phyloP scores from a whole-genome alignment of 805 yeast genomes.

The Lachancea waltii region DNA sequence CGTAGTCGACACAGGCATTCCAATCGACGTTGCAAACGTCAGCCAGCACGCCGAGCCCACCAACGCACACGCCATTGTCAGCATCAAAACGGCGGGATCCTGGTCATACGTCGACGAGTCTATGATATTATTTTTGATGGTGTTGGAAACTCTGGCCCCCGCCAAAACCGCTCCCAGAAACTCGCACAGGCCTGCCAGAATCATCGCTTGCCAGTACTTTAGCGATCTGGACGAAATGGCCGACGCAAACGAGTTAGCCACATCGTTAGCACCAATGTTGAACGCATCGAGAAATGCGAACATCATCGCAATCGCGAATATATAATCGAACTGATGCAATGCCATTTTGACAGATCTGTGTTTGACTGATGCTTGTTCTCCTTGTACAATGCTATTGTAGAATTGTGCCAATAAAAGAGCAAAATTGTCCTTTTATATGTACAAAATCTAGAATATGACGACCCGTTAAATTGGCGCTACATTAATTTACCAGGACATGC shows the following conservation, averaged over 20 bases:
- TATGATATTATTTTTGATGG: constrained; percentile 60
- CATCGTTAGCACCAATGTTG: constrained; percentile 79
- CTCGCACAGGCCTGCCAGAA: constrained; percentile 63
- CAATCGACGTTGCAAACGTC: constrained; percentile 55
- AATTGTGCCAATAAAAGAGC: no score
- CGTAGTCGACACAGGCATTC: constrained; percentile 78
- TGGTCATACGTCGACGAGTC: constrained; percentile 42
- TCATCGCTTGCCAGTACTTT: constrained; percentile 70
- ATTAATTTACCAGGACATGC: no score
- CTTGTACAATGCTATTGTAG: no score
- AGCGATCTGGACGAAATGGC: constrained; percentile 65
- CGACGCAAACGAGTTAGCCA: constrained; percentile 74
- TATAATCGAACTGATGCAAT: constrained; percentile 56
- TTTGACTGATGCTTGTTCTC: no score
- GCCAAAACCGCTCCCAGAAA: constrained; percentile 69
- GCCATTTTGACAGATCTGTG: no score
- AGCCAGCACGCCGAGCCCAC: constrained; percentile 71
- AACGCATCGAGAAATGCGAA: constrained; percentile 75
- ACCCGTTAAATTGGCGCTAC: no score
- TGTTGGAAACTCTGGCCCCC: constrained; percentile 68
- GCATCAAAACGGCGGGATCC: constrained; percentile 66
- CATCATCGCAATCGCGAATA: constrained; percentile 61
- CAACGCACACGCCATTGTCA: constrained; percentile 68
- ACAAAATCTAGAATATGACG: no score
- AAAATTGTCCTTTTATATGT: no score